Percentiles rank a stretch among this genome's conserved stretches.
Conservation (phyloP, 805 yeast genomes). For the Candida alai region DNA sequence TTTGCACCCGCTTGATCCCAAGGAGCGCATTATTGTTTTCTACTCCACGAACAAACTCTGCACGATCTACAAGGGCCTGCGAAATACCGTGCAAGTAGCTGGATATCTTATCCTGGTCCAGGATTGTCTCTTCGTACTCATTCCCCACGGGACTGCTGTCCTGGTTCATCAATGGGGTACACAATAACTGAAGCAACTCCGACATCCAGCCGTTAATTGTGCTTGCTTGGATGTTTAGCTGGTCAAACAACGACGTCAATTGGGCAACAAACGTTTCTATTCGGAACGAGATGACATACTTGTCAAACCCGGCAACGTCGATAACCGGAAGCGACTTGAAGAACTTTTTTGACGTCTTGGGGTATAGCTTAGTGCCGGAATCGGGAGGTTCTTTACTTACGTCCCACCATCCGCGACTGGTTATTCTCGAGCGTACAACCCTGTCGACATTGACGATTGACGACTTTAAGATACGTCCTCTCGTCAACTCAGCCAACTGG, state of each 20-base stretch:
- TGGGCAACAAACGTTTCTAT: slow-evolving; percentile 17
- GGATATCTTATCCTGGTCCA: slow-evolving; percentile 69
- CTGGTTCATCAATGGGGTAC: slow-evolving; percentile 44
- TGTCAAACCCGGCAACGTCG: slow-evolving; percentile 12
- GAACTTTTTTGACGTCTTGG: slow-evolving; percentile 32
- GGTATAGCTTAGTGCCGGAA: slow-evolving; percentile 26
- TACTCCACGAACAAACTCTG: slow-evolving; percentile 36
- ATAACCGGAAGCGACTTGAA: slow-evolving; percentile 29
- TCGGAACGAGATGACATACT: slow-evolving; percentile 18
- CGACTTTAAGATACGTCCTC: slow-evolving; percentile 29
- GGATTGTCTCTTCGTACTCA: slow-evolving; percentile 73
- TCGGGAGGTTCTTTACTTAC: slow-evolving; percentile 17
- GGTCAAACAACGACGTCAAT: slow-evolving; percentile 17
- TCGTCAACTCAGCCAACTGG: slow-evolving; percentile 31
- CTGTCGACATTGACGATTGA: slow-evolving; percentile 27
- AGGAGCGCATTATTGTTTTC: slow-evolving; percentile 18
- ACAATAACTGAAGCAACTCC: slow-evolving; percentile 39
- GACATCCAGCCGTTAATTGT: slow-evolving; percentile 50
- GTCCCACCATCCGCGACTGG: slow-evolving; percentile 16
- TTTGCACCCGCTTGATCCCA: slow-evolving; percentile 17
- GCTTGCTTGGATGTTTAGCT: slow-evolving; percentile 50
- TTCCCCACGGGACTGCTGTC: slow-evolving; percentile 61
- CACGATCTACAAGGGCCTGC: slow-evolving; percentile 34
- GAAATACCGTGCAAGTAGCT: slow-evolving; percentile 51
- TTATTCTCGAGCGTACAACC: slow-evolving; percentile 22